A percentile compares a stretch with the other conserved stretches of the same genome.
phyloP scores from a whole-genome alignment of 75 land plant species.

The Cupressus sempervirens region DNA sequence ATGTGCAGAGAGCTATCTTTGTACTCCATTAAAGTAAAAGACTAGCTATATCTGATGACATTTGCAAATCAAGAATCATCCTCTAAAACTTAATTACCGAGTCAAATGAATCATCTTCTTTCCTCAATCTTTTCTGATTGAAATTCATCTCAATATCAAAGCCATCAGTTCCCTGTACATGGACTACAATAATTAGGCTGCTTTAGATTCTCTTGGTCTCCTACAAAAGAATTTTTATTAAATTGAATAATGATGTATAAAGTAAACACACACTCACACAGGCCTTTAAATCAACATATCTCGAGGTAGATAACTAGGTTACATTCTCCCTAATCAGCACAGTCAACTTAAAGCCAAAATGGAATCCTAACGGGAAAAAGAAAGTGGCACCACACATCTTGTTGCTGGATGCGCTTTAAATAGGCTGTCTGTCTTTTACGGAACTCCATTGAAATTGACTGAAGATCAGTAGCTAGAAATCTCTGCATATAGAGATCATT shows the following conservation, averaged over 20 bases:
- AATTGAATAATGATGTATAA: neutral
- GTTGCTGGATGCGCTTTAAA: slow-evolving; percentile 74
- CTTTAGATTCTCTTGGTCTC: neutral
- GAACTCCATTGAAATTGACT: slow-evolving; percentile 89
- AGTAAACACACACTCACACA: neutral
- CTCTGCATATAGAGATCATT: slow-evolving; percentile 40
- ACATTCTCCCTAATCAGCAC: neutral
- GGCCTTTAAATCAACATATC: neutral
- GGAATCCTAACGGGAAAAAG: neutral
- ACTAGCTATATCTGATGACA: neutral
- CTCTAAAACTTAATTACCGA: neutral
- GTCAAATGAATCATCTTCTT: slow-evolving; percentile 1
- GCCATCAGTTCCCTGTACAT: slow-evolving; percentile 55
- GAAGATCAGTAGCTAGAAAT: slow-evolving; percentile 93
- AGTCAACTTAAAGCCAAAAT: neutral
- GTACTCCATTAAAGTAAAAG: neutral
- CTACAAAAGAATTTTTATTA: neutral
- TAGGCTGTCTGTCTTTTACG: slow-evolving; percentile 82
- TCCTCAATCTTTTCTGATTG: slow-evolving; percentile 8
- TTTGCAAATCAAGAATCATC: neutral
- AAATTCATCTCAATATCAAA: slow-evolving; percentile 70
- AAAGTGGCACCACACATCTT: slow-evolving; percentile 49
- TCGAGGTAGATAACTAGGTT: neutral
- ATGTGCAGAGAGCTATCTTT: neutral
- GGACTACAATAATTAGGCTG: neutral